A percentile compares a stretch with the other conserved stretches of the same genome.
These are phyloP conservation scores for Macrophomina phaseolina DNA, from an alignment of 2,329 filamentous ascomycete species.

Conservation along the genomic window DNA sequence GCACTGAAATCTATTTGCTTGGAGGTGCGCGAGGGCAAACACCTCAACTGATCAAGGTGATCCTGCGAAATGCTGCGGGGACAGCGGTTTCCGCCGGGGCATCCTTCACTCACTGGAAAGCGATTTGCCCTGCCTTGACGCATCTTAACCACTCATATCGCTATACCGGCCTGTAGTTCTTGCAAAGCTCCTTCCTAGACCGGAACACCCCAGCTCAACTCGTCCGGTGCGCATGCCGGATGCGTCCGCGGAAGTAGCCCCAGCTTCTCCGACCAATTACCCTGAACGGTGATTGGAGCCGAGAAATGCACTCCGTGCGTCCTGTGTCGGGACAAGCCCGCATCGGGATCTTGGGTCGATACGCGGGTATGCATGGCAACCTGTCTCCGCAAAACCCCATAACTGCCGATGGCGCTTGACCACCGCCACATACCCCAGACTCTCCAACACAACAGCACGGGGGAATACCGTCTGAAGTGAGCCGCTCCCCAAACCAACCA, in stretches of 20 bases:
- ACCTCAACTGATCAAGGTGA: not conserved
- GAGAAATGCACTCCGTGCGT: not conserved
- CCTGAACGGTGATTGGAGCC: not conserved
- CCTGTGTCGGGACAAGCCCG: not conserved
- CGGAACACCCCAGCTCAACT: too few relatives aligned
- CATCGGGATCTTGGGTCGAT: not conserved
- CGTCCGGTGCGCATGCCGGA: too few relatives aligned
- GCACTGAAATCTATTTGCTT: not conserved
- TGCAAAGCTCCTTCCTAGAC: too few relatives aligned
- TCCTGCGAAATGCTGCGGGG: too few relatives aligned
- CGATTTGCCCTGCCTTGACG: too few relatives aligned
- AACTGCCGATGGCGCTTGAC: not conserved
- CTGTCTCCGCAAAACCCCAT: not conserved
- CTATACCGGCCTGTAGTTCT: too few relatives aligned
- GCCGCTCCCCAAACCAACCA: not conserved
- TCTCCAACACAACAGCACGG: not conserved
- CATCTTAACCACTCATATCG: too few relatives aligned
- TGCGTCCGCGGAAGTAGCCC: too few relatives aligned
- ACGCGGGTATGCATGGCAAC: not conserved
- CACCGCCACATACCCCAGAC: not conserved
- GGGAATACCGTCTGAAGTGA: not conserved
- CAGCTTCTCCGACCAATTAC: too few relatives aligned
- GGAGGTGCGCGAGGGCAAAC: not conserved
- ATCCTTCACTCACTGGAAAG: too few relatives aligned
- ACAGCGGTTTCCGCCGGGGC: too few relatives aligned